phyloP scores from a whole-genome alignment of 768 basidiomycete genomes.

The Podaxis pistillaris region DNA sequence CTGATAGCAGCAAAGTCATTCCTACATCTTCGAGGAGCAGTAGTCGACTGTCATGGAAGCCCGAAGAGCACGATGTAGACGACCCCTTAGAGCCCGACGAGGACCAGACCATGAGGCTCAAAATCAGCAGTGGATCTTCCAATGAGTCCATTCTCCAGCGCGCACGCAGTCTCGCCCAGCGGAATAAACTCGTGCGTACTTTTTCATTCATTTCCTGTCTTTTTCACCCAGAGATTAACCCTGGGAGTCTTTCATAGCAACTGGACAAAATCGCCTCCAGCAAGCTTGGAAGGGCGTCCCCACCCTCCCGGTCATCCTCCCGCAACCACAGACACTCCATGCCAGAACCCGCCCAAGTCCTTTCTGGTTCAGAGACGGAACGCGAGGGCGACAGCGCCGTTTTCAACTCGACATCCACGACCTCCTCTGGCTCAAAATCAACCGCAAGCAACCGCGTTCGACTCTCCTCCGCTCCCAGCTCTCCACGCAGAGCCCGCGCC shows the following conservation, averaged over 20 bases:
- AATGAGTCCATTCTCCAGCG: constrained; percentile 62
- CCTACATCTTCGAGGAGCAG: constrained; percentile 19
- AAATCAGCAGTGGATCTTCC: constrained; percentile 38
- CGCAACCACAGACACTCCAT: constrained; percentile 21
- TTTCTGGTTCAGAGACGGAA: constrained; percentile 83
- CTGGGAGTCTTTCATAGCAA: constrained; percentile 19
- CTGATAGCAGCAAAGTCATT: constrained; percentile 28
- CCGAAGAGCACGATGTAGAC: constrained; percentile 42
- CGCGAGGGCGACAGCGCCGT: constrained; percentile 48
- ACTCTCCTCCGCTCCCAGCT: constrained; percentile 30
- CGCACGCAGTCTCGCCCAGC: constrained; percentile 66
- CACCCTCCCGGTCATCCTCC: constrained; percentile 30
- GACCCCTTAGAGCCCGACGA: constrained; percentile 52
- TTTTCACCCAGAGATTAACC: not conserved
- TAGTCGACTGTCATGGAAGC: constrained; percentile 23
- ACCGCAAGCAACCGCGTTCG: constrained; percentile 15
- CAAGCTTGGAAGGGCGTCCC: constrained; percentile 24
- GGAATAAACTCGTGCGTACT: constrained; percentile 67
- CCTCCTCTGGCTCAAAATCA: constrained; percentile 19
- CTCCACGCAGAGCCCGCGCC: constrained; percentile 31
- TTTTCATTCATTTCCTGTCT: constrained; percentile 15
- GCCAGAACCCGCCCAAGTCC: constrained; percentile 21
- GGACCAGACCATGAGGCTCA: constrained; percentile 61
- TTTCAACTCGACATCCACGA: constrained; percentile 25
- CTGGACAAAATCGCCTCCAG: constrained; percentile 10